Evolutionary conservation across 2,329 filamentous ascomycete species (phyloP).

Genomic region (Scleromitrula shiraiana): DNA sequence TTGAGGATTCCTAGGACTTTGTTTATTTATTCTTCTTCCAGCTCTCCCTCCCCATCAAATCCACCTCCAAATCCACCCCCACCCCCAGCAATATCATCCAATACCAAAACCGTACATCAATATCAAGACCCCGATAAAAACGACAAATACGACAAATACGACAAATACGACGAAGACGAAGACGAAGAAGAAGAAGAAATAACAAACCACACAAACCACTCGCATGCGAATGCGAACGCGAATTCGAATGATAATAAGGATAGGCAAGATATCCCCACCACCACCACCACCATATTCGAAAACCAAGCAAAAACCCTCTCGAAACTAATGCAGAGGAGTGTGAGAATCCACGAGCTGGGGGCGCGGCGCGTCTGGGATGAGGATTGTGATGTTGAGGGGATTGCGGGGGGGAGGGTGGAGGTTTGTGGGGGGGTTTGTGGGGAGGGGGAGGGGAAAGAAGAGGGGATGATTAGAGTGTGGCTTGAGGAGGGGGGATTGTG

Average conservation of each 20-base stretch:
- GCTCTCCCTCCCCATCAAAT: too few relatives aligned
- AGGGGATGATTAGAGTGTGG: too few relatives aligned
- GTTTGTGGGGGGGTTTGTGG: conserved; percentile 30
- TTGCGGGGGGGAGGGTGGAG: conserved; percentile 16
- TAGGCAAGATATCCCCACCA: not conserved
- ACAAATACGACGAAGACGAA: not conserved
- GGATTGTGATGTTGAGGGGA: conserved; percentile 15
- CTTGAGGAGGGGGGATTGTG: not conserved
- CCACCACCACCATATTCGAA: not conserved
- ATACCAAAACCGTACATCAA: not conserved
- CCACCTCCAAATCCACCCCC: too few relatives aligned
- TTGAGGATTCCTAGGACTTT: too few relatives aligned
- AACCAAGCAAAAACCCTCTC: conserved; percentile 22
- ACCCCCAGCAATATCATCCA: not conserved
- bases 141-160: not conserved
- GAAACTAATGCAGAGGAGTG: conserved; percentile 22
- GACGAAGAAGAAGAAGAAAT: not conserved
- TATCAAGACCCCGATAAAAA: not conserved
- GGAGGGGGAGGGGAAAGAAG: conserved; percentile 26
- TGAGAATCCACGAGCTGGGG: conserved; percentile 17
- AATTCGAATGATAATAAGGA: not conserved
- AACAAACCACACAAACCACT: not conserved
- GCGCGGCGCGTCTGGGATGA: not conserved
- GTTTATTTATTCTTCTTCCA: too few relatives aligned
- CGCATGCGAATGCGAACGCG: not conserved